Evolutionary conservation across 257 asterid genomes (phyloP), one percentile per base, ranked within the genome.

Genomic region (Ophiorrhiza pumila): DNA sequence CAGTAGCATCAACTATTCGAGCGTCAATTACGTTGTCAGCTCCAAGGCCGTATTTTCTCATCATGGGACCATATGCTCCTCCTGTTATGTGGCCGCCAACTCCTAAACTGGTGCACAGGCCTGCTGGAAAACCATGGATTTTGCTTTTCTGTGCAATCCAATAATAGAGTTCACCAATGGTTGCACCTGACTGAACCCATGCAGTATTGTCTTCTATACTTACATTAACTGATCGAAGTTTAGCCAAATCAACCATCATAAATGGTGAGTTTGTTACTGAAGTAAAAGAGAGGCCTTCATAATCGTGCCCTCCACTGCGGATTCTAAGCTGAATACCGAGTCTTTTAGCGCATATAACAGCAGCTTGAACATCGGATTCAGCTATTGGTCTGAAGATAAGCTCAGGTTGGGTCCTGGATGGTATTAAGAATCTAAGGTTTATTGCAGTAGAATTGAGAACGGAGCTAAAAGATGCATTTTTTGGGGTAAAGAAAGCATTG

Each of bases 171-270:
- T 78, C 82, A 2, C 82, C 82, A 17, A 78, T 23, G 0, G 82
- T 78, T 0, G 76, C 82, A 0, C 82, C 82, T 0, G 71, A 72
- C 42, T 78, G 79, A 12, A 45, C 75, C 82, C 79, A 73, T 4
- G 79, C 78, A 23, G 37, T 65, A 34, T 74, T 69, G 8, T 78
- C 62, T 7, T 41, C 39, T 2, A 62, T 74, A 29, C 71, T 52
- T 3, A 78, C 82, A 6, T 32, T 22, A 29, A 77, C 22, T 4
- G 62, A 27, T 45, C 80, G 67, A 5, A 77, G 73, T 22, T 65
- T 64, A 5, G 49, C 63, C 0, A 74, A 11, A 20, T 73, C 78
- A 8, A 78, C 7, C 22, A 78, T 1, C 1, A 68, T 13, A 31
- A 73, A 78, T 14, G 72, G 71, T 35, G 76, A 61, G 15, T 20